Evolutionary conservation across 805 yeast species (phyloP).

Genomic region (Kluyveromyces dobzhanskii): DNA sequence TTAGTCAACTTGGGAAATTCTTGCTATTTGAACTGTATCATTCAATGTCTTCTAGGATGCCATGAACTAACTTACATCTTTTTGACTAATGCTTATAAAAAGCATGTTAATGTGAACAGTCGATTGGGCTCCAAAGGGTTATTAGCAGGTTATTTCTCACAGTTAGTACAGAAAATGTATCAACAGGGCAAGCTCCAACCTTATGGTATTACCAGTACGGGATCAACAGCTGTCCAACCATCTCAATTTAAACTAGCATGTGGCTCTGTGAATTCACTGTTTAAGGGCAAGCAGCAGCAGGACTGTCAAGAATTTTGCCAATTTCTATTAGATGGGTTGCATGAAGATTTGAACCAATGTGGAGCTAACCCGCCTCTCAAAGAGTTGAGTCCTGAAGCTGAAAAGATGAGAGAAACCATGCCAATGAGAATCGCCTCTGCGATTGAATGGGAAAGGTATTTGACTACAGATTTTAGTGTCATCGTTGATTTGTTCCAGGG

Average conservation of each 20-base stretch:
- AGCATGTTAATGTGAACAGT: conserved; percentile 64
- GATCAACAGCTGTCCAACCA: conserved; percentile 43
- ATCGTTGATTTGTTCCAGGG: conserved; percentile 83
- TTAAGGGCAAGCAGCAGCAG: conserved; percentile 78
- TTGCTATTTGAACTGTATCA: conserved; percentile 83
- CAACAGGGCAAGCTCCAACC: conserved; percentile 24
- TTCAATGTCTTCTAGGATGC: conserved; percentile 80
- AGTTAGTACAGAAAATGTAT: conserved; percentile 47
- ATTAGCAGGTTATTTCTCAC: conserved; percentile 60
- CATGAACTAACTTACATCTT: conserved; percentile 57
- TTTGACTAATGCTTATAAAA: conserved; percentile 48
- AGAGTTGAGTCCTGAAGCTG: conserved; percentile 65
- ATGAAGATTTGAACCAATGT: conserved; percentile 76
- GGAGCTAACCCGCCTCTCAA: conserved; percentile 46
- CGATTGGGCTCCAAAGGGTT: conserved; percentile 75
- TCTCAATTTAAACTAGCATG: conserved; percentile 54
- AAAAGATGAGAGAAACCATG: conserved; percentile 57
- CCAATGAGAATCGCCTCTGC: conserved; percentile 77
- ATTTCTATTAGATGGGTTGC: conserved; percentile 78
- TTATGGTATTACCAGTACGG: background rate
- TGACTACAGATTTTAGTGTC: conserved; percentile 68
- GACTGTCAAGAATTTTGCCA: conserved; percentile 92
- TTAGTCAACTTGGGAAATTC: conserved; percentile 79
- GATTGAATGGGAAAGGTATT: conserved; percentile 86
- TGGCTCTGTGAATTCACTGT: conserved; percentile 65